Evolutionary conservation across 2,329 filamentous ascomycete species (phyloP).

Genomic region (Stagonosporopsis chrysanthemi): DNA sequence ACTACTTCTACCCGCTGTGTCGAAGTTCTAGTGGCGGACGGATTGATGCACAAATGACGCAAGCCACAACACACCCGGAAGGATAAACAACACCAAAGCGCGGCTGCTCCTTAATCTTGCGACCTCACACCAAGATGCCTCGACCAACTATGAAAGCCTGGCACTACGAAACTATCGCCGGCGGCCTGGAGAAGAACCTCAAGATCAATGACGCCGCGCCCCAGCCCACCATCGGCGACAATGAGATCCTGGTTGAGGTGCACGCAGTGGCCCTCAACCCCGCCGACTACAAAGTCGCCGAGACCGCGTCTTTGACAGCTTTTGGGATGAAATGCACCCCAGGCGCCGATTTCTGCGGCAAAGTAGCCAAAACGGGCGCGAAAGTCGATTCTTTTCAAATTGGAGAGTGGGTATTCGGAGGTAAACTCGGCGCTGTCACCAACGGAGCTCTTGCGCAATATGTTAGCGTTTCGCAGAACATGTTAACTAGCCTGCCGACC

Average conservation of each 20-base stretch:
- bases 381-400: slow-evolving; percentile 39
- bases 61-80: slow-evolving; percentile 11
- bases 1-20: no score
- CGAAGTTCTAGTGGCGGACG: no score
- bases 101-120: not conserved
- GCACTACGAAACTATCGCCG: slow-evolving; percentile 59
- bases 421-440: slow-evolving; percentile 36
- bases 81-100: not conserved
- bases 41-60: slow-evolving; percentile 6
- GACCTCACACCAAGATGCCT: slow-evolving; percentile 19
- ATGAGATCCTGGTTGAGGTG: slow-evolving; percentile 64
- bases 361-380: slow-evolving; percentile 50
- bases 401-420: slow-evolving; percentile 53
- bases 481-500: slow-evolving; percentile 34
- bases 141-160: slow-evolving; percentile 63
- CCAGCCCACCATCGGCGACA: slow-evolving; percentile 45
- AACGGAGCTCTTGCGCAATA: slow-evolving; percentile 52
- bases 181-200: slow-evolving; percentile 63
- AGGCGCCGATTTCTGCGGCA: slow-evolving; percentile 62
- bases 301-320: slow-evolving; percentile 49
- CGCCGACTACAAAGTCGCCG: slow-evolving; percentile 69
- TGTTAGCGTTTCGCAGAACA: slow-evolving; percentile 34
- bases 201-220: slow-evolving; percentile 56
- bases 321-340: slow-evolving; percentile 52
- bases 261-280: slow-evolving; percentile 65